Evolutionary conservation across 371 early-diverging fungal species (phyloP).

Genomic region (Syncephalis plumigaleata): DNA sequence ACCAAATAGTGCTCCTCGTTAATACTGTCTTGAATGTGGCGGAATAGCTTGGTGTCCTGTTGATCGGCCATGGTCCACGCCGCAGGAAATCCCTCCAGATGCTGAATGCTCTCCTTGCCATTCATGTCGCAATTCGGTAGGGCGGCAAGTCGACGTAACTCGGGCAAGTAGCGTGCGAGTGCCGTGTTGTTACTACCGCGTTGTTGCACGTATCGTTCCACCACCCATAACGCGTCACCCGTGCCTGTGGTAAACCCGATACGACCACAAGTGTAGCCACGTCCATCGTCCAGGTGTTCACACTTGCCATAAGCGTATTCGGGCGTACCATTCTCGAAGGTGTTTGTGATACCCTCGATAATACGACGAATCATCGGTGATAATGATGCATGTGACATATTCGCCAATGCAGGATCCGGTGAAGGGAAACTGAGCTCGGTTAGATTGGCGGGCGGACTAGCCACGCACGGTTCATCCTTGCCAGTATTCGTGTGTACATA

Average conservation of each 20-base stretch:
- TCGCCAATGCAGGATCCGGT: too few relatives aligned
- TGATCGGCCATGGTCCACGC: constrained; percentile 16
- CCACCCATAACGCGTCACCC: constrained; percentile 28
- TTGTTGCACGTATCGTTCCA: constrained; percentile 18
- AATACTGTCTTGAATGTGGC: constrained; percentile 20
- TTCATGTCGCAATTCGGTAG: constrained; percentile 15
- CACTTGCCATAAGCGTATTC: constrained; percentile 8
- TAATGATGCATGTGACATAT: too few relatives aligned
- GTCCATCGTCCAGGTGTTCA: constrained; percentile 9
- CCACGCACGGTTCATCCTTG: too few relatives aligned
- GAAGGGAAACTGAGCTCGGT: too few relatives aligned
- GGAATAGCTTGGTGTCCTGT: constrained; percentile 17
- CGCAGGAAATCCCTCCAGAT: constrained; percentile 10
- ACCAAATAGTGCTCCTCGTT: constrained; percentile 20
- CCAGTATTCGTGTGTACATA: too few relatives aligned
- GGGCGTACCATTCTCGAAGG: constrained; percentile 8
- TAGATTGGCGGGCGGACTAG: too few relatives aligned
- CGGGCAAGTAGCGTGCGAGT: constrained; percentile 14
- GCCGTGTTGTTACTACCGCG: constrained; percentile 10
- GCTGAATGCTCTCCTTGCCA: constrained; percentile 10
- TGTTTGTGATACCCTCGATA: constrained; percentile 7
- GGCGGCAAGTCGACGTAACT: constrained; percentile 14
- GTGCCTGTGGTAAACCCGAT: constrained; percentile 39
- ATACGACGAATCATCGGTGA: too few relatives aligned
- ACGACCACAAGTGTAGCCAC: constrained; percentile 22